Conservation (phyloP, 164 flowering plant genomes). For the Warburgia ugandensis region DNA sequence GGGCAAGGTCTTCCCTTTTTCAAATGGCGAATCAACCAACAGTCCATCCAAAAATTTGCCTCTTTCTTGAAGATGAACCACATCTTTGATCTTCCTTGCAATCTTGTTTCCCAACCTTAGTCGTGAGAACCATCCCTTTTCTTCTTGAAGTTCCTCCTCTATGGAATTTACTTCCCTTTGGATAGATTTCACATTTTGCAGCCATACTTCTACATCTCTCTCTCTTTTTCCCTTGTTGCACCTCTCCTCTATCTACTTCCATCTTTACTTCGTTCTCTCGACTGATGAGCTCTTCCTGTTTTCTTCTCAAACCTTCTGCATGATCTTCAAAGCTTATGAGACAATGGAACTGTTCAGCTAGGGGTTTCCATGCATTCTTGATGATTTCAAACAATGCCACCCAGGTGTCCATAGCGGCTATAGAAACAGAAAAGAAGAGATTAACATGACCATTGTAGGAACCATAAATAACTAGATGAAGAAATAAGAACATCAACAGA, state of each 20-base stretch:
- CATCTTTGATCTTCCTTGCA: neutral
- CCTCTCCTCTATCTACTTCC: neutral
- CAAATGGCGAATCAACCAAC: neutral
- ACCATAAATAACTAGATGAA: no score
- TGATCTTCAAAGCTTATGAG: neutral
- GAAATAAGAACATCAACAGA: no score
- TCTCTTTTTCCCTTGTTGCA: neutral
- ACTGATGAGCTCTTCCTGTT: conserved; percentile 5
- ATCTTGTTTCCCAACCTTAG: conserved; percentile 1
- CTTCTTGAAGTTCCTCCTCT: conserved; percentile 1
- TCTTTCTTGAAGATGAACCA: neutral
- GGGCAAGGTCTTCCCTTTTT: neutral
- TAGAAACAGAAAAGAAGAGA: neutral
- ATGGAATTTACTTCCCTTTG: neutral
- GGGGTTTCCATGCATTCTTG: neutral
- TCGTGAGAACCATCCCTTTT: neutral
- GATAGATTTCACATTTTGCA: neutral
- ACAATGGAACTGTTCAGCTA: neutral
- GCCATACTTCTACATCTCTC: conserved; percentile 5
- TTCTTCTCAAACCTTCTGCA: neutral
- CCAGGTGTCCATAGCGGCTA: neutral
- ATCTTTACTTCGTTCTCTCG: conserved; percentile 7
- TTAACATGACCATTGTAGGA: no score
- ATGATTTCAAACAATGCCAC: neutral
- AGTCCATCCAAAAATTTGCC: conserved; percentile 6